phyloP scores from a whole-genome alignment of 768 basidiomycete genomes.

The Lentinula sp. region DNA sequence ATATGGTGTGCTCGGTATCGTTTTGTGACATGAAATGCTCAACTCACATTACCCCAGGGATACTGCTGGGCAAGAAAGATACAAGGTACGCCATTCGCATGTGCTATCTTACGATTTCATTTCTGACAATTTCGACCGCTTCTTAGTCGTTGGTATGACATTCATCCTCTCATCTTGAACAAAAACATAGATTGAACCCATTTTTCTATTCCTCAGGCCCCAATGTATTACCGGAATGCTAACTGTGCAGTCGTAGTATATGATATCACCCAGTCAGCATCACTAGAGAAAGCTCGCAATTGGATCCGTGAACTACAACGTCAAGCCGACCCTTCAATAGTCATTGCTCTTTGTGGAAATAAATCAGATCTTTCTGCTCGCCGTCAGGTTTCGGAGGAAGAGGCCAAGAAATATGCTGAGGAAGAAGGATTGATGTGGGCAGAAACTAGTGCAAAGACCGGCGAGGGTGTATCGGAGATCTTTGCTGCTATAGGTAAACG shows the following conservation, averaged over 20 bases:
- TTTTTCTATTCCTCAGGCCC: slow-evolving; percentile 44
- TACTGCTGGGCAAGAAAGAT: slow-evolving; percentile 93
- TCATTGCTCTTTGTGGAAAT: slow-evolving; percentile 95
- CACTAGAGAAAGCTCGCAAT: slow-evolving; percentile 89
- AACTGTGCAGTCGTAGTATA: slow-evolving; percentile 94
- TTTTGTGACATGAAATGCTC: slow-evolving; percentile 6
- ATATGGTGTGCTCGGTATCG: slow-evolving; percentile 62
- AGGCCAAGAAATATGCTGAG: slow-evolving; percentile 88
- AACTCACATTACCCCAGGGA: slow-evolving; percentile 50
- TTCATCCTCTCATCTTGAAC: not conserved
- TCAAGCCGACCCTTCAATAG: slow-evolving; percentile 94
- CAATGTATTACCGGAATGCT: slow-evolving; percentile 96
- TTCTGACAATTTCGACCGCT: slow-evolving; percentile 28
- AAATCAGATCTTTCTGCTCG: slow-evolving; percentile 84
- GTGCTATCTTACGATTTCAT: slow-evolving; percentile 3
- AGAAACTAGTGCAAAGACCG: slow-evolving; percentile 87
- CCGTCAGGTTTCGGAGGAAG: slow-evolving; percentile 81
- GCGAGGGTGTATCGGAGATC: slow-evolving; percentile 80
- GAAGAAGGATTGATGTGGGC: slow-evolving; percentile 92
- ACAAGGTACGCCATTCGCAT: slow-evolving; percentile 53
- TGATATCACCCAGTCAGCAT: slow-evolving; percentile 90
- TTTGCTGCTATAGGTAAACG: slow-evolving; percentile 78
- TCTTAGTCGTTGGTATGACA: slow-evolving; percentile 39
- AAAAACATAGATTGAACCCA: slow-evolving; percentile 7
- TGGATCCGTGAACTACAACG: slow-evolving; percentile 98